Evolutionary conservation across 176 grass and related monocot species (phyloP).

Genomic region (Ananas comosus): DNA sequence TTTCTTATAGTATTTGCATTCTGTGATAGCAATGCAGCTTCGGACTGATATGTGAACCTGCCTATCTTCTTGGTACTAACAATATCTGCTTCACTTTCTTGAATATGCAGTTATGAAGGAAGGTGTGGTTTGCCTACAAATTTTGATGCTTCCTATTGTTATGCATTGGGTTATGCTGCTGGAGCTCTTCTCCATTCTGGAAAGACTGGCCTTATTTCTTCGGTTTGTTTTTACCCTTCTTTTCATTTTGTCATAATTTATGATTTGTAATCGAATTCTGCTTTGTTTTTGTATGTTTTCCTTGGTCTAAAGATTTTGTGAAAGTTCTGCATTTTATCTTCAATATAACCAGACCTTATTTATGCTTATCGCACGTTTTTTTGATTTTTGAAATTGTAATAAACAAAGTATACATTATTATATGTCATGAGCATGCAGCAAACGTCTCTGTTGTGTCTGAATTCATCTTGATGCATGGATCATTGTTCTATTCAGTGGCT

Average conservation of each 20-base stretch:
- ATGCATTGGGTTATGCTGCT: conserved; percentile 76
- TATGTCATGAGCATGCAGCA: too few species aligned
- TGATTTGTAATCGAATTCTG: conserved; percentile 4
- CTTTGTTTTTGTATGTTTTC: neutral
- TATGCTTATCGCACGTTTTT: too few species aligned
- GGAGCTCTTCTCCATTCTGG: conserved; percentile 72
- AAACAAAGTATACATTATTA: too few species aligned
- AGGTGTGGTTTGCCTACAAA: conserved; percentile 90
- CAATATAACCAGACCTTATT: too few species aligned
- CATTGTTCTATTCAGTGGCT: too few species aligned
- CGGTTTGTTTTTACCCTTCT: conserved; percentile 36
- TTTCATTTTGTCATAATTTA: conserved; percentile 6
- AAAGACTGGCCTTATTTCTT: conserved; percentile 91
- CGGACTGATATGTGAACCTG: neutral
- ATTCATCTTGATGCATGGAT: too few species aligned
- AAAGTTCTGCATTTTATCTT: too few species aligned
- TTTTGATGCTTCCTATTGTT: conserved; percentile 95
- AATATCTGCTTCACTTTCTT: conserved; percentile 11
- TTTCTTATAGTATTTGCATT: neutral
- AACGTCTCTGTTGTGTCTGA: too few species aligned
- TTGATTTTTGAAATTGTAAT: too few species aligned
- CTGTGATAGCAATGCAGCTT: neutral
- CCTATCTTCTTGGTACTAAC: neutral
- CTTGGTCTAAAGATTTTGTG: too few species aligned
- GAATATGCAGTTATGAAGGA: conserved; percentile 79